Percentiles rank a stretch among this genome's conserved stretches.
Evolutionary conservation across 2,329 filamentous ascomycete species (phyloP).

Genomic region (Acrocalymma vagum): DNA sequence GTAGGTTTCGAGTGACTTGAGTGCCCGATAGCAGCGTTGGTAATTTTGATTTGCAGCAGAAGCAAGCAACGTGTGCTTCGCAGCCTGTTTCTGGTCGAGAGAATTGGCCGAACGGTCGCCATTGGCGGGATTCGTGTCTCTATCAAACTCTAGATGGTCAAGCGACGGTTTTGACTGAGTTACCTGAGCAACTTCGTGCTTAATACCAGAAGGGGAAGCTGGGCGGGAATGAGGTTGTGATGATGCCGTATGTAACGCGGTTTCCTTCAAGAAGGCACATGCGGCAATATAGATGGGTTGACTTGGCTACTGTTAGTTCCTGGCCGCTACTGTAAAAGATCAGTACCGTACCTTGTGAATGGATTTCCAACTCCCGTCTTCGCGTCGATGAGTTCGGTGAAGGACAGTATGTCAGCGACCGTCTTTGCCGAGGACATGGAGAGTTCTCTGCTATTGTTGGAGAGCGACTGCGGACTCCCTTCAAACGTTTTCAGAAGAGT

Average conservation of each 20-base stretch:
- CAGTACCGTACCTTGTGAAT: constrained; percentile 66
- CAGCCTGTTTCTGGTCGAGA: constrained; percentile 54
- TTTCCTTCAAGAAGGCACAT: constrained; percentile 87
- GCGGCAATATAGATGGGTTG: constrained; percentile 93
- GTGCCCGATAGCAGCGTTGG: constrained; percentile 82
- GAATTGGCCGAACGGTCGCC: constrained; percentile 26
- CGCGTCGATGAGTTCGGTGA: constrained; percentile 84
- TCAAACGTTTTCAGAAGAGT: constrained; percentile 82
- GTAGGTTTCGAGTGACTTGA: constrained; percentile 82
- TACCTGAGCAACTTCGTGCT: constrained; percentile 42
- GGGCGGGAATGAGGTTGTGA: constrained; percentile 70
- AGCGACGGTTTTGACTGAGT: constrained; percentile 42
- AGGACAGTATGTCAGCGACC: constrained; percentile 86
- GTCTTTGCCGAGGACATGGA: constrained; percentile 93
- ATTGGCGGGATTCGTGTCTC: constrained; percentile 12
- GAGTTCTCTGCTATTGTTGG: constrained; percentile 80
- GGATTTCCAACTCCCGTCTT: constrained; percentile 89
- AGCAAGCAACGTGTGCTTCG: constrained; percentile 78
- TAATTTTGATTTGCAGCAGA: constrained; percentile 88
- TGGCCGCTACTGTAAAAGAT: neutral
- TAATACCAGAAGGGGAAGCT: constrained; percentile 49
- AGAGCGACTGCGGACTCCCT: constrained; percentile 73
- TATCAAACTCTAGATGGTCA: constrained; percentile 29
- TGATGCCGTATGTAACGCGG: constrained; percentile 72
- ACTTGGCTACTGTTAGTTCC: constrained; percentile 51